phyloP scores from a whole-genome alignment of 495 filamentous ascomycete genomes.

The Friedmanniomyces simplex region DNA sequence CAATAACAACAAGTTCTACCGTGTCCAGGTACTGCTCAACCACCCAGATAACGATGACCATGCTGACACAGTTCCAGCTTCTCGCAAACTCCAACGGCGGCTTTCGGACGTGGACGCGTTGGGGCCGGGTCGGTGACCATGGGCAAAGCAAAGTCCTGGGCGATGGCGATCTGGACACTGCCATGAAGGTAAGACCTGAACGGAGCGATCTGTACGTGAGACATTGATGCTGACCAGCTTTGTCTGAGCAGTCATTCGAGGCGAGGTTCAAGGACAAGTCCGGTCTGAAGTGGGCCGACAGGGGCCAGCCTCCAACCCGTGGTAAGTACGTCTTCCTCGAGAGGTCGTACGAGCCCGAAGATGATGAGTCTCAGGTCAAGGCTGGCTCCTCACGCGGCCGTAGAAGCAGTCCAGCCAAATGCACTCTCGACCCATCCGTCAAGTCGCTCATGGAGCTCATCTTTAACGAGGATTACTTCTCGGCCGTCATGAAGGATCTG shows the following conservation, averaged over 20 bases:
- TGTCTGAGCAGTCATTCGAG: conserved; percentile 46
- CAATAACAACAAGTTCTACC: conserved; percentile 49
- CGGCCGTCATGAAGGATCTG: conserved; percentile 52
- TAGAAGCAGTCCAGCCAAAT: not conserved
- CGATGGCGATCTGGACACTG: conserved; percentile 29
- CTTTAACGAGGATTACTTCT: conserved; percentile 64
- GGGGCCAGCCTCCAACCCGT: conserved; percentile 46
- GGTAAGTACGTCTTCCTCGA: conserved; percentile 73
- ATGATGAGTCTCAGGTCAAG: conserved; percentile 28
- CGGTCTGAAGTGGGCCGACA: conserved; percentile 55
- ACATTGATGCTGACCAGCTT: too few species aligned
- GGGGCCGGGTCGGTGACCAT: conserved; percentile 34
- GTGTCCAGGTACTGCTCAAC: conserved; percentile 37
- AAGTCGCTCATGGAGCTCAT: conserved; percentile 67
- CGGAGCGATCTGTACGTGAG: too few species aligned
- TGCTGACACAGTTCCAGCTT: conserved; percentile 1
- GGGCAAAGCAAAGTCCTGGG: conserved; percentile 42
- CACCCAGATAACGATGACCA: not conserved
- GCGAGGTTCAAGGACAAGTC: conserved; percentile 74
- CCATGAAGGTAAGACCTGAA: conserved; percentile 26
- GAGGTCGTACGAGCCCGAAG: conserved; percentile 52
- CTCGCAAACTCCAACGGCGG: not conserved
- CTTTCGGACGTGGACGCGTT: conserved; percentile 21
- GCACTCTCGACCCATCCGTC: conserved; percentile 24
- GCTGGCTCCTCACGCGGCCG: not conserved